These are phyloP conservation scores for Carnegiea gigantea DNA, from an alignment of 179 eudicot species.

Conservation along the genomic window DNA sequence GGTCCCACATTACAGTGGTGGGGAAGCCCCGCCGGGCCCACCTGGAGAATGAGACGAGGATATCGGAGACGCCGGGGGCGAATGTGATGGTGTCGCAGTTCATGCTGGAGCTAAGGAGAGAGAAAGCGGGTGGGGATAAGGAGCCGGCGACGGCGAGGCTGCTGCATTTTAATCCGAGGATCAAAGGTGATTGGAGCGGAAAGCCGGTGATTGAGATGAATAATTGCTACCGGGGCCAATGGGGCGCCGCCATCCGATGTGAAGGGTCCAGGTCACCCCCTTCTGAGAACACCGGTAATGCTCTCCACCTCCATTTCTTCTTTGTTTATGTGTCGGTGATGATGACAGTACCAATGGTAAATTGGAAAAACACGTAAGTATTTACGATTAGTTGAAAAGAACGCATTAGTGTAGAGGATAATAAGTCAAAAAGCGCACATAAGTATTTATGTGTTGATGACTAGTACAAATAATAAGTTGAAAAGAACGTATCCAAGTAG, in stretches of 20 bases:
- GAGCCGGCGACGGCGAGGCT: conserved; percentile 55
- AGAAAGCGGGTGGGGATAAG: conserved; percentile 43
- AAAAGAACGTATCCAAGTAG: background rate
- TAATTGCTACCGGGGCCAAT: conserved; percentile 68
- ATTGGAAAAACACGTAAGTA: too few relatives aligned
- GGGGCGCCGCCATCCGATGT: conserved; percentile 72
- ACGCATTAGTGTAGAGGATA: too few relatives aligned
- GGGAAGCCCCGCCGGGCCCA: conserved; percentile 61
- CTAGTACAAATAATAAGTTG: too few relatives aligned
- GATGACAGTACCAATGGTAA: too few relatives aligned
- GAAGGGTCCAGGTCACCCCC: conserved; percentile 57
- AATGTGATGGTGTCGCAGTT: conserved; percentile 60
- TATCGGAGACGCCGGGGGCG: conserved; percentile 38
- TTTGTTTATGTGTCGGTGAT: background rate
- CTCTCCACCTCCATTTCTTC: background rate
- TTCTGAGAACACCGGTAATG: conserved; percentile 61
- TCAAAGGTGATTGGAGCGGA: conserved; percentile 80
- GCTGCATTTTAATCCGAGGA: conserved; percentile 77
- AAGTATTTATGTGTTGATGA: too few relatives aligned
- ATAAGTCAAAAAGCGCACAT: too few relatives aligned
- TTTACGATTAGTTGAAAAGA: too few relatives aligned
- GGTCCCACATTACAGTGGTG: conserved; percentile 71
- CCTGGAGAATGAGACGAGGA: conserved; percentile 39
- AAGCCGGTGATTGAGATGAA: conserved; percentile 75
- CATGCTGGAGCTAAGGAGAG: conserved; percentile 65